Conservation (phyloP, 2,329 filamentous ascomycete species). For the Colletotrichum cuscutae region DNA sequence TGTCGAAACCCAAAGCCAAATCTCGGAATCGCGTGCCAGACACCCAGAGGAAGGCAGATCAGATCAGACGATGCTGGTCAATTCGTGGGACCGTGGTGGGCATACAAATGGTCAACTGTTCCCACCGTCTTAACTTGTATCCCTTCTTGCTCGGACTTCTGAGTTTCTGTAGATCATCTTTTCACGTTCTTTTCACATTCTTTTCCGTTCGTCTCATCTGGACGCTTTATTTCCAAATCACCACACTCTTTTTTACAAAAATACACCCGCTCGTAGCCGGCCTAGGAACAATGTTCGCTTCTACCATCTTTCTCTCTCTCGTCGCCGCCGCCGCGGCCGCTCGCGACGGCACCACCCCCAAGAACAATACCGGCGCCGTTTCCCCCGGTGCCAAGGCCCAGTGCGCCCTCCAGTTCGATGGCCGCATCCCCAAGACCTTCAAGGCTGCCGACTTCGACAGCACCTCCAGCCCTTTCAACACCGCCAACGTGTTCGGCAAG, state of each 20-base stretch:
- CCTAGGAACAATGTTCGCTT: constrained; percentile 34
- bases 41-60: neutral
- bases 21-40: neutral
- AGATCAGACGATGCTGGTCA: constrained; percentile 20
- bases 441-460: constrained; percentile 55
- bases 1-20: neutral
- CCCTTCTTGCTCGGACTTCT: neutral
- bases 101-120: constrained; percentile 16
- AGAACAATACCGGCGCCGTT: constrained; percentile 27
- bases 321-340: constrained; percentile 24
- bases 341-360: constrained; percentile 1
- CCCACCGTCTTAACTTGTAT: neutral
- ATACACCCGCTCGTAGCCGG: constrained; percentile 25
- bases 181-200: constrained; percentile 21
- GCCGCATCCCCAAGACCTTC: constrained; percentile 53
- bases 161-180: constrained; percentile 18
- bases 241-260: constrained; percentile 24
- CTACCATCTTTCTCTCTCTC: constrained; percentile 29
- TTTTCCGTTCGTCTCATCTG: constrained; percentile 29
- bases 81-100: neutral
- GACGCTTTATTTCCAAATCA: constrained; percentile 1
- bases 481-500: constrained; percentile 62
- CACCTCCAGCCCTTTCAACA: constrained; percentile 57
- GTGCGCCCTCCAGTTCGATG: constrained; percentile 57
- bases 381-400: constrained; percentile 38